Evolutionary conservation across 495 filamentous ascomycete species (phyloP), one percentile per base, ranked within the genome.

Genomic region (Penicilliopsis zonata): DNA sequence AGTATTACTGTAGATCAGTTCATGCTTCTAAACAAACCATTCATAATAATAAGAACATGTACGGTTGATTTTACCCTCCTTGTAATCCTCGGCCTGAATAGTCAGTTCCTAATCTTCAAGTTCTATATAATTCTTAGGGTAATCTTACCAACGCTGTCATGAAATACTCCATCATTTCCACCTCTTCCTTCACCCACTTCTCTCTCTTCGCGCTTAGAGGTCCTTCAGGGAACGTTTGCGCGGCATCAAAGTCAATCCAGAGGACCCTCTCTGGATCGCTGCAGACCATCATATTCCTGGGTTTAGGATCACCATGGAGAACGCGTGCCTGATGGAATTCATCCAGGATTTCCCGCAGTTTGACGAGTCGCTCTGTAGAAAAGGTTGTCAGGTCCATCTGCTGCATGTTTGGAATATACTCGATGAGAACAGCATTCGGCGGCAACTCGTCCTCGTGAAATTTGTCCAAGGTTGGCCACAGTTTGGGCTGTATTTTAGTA

Each of bases 211-310:
- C 17, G 43, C 28, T 21, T 39, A 29, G 8, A 33, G 41, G 18
- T 24, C 30, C 27, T 20, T 37, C 36, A 7, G 36, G 27, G 17
- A 40, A 49, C 13, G 38, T 46, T 21, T 46, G 46, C 14, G 44
- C 41, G 36, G 20, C 36, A 35, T 52, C 44, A 37, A 49, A 52
- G 33, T 52, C 48, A 23, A 52, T 41, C 46, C 46, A 50, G 19
- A 50, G 37, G 13, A 40, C 43, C 27, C 40, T 41, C 3, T 37
- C 40, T 12, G 20, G 28, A 18, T 25, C 15, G 28, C 35, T 18
- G 23, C 9, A 30, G 12, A 47, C 29, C 37, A 47, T 43, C 46
- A 49, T 49, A 28, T 49, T 46, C 22, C 46, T 25, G 5, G 46
- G 46, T 12, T 41, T 35, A 1, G 41, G 15, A 35, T 48, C 47